Evolutionary conservation across 1,139 yeast genomes (phyloP).

Genomic region (Sugiyamaella castrensis): DNA sequence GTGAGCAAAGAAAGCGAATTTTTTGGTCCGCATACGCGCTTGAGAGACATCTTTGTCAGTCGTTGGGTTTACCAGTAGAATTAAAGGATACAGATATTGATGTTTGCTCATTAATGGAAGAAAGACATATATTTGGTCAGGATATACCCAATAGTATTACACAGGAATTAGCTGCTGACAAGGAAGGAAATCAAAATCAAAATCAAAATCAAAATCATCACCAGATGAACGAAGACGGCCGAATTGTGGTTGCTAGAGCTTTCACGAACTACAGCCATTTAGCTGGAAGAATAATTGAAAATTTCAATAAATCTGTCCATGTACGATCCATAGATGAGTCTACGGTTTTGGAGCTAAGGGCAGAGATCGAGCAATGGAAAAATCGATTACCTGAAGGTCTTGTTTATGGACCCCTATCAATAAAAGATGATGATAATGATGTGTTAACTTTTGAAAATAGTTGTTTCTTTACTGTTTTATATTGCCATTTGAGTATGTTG

Average conservation of each 20-base stretch:
- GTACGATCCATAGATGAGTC: conserved; percentile 11
- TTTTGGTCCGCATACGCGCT: conserved; percentile 21
- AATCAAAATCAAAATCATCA: no score
- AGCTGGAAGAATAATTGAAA: conserved; percentile 16
- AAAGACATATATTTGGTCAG: conserved; percentile 16
- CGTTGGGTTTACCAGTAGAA: conserved; percentile 19
- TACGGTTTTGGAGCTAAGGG: conserved; percentile 17
- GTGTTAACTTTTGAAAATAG: conserved; percentile 18
- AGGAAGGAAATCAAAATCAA: neutral
- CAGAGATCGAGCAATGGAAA: conserved; percentile 21
- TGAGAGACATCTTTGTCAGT: conserved; percentile 20
- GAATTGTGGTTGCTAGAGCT: conserved; percentile 10
- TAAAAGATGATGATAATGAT: neutral
- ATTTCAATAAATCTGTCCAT: conserved; percentile 20
- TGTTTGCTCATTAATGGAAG: conserved; percentile 16
- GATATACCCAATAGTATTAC: conserved; percentile 13
- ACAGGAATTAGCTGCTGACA: neutral
- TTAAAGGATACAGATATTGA: conserved; percentile 21
- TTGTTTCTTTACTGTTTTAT: conserved; percentile 17
- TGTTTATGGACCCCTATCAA: neutral
- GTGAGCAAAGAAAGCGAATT: conserved; percentile 15
- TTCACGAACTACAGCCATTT: conserved; percentile 15
- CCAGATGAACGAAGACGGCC: neutral
- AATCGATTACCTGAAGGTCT: conserved; percentile 17
- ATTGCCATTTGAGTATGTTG: conserved; percentile 16